Evolutionary conservation across 805 yeast genomes (phyloP).

Genomic region (Candida hungchunana): DNA sequence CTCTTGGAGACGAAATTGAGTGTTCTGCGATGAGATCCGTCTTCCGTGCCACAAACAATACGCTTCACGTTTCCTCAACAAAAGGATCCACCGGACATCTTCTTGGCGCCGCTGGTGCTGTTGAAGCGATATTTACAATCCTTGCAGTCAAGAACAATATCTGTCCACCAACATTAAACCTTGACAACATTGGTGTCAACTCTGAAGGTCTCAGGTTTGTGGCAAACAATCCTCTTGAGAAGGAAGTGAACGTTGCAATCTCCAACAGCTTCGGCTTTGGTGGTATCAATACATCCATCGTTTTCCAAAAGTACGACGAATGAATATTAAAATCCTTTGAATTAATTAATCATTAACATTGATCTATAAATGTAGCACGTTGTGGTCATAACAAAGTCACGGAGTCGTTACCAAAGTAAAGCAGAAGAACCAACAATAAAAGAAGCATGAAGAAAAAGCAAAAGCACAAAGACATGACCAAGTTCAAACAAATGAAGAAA

Average conservation of each 20-base stretch:
- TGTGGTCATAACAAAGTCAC: no score
- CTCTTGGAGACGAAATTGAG: constrained; percentile 86
- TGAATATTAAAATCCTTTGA: constrained; percentile 2
- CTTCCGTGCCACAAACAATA: constrained; percentile 35
- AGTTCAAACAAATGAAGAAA: not conserved
- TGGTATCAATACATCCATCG: constrained; percentile 83
- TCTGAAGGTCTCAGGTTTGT: constrained; percentile 52
- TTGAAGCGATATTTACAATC: constrained; percentile 81
- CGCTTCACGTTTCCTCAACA: constrained; percentile 64
- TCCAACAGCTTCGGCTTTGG: constrained; percentile 97
- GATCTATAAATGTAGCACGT: not conserved
- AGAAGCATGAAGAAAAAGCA: not conserved
- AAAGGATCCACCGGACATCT: constrained; percentile 94
- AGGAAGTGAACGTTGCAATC: constrained; percentile 52
- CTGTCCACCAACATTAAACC: constrained; percentile 80
- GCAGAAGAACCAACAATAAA: no score
- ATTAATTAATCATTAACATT: not conserved
- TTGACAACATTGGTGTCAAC: constrained; percentile 48
- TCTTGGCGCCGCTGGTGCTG: constrained; percentile 94
- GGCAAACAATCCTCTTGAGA: constrained; percentile 44
- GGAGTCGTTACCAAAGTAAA: no score
- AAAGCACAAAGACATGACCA: not conserved
- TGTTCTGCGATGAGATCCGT: constrained; percentile 62
- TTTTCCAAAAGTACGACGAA: constrained; percentile 37
- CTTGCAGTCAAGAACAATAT: constrained; percentile 52